These are phyloP conservation scores for Neoscytalidium dimidiatum DNA, from an alignment of 2,329 filamentous ascomycete genomes.

Conservation along the genomic window DNA sequence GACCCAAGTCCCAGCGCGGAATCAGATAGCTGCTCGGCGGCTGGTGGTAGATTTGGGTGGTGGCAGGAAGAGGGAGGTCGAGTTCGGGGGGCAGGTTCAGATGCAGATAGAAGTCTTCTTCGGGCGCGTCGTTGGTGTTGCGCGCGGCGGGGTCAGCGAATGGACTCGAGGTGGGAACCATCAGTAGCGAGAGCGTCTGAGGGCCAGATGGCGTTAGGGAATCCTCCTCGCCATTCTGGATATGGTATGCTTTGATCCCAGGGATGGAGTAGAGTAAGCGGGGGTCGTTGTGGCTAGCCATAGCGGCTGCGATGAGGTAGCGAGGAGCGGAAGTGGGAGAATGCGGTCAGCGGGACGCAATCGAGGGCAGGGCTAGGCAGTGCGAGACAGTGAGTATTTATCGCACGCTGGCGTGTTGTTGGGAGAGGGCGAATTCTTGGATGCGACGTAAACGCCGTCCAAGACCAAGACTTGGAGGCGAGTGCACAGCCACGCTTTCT, in stretches of 20 bases:
- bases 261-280: constrained; percentile 64
- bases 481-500: not conserved
- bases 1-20: constrained; percentile 90
- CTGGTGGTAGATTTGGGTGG: constrained; percentile 96
- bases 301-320: constrained; percentile 27
- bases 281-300: constrained; percentile 56
- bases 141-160: constrained; percentile 60
- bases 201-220: constrained; percentile 81
- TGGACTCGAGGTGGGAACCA: constrained; percentile 88
- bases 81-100: constrained; percentile 92
- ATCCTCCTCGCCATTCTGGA: constrained; percentile 83
- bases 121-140: constrained; percentile 53
- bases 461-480: constrained; percentile 11
- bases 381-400: not conserved
- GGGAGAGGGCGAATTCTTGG: not conserved
- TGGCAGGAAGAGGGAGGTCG: constrained; percentile 88
- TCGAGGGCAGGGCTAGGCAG: not conserved
- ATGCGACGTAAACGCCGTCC: not conserved
- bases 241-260: constrained; percentile 88
- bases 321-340: not conserved
- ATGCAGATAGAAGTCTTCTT: constrained; percentile 94
- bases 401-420: not conserved
- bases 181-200: constrained; percentile 88
- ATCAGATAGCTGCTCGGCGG: constrained; percentile 91
- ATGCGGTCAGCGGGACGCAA: not conserved